phyloP scores from a whole-genome alignment of 495 filamentous ascomycete species.

The Penicillium desertorum region DNA sequence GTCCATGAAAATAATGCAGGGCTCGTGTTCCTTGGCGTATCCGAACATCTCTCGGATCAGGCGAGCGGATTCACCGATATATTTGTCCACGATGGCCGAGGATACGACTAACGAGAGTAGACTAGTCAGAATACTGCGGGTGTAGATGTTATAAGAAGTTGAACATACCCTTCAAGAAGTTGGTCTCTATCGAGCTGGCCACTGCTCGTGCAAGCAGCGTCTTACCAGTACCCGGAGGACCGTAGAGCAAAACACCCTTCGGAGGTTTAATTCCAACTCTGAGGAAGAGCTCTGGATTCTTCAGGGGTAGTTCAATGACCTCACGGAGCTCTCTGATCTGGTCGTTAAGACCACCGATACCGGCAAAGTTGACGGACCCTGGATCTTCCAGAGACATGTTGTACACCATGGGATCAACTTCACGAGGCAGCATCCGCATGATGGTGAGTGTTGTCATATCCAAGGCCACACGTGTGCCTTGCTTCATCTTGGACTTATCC shows the following conservation, averaged over 20 bases:
- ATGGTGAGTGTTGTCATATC: slow-evolving; percentile 99
- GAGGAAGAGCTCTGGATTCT: slow-evolving; percentile 97
- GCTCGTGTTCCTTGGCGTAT: slow-evolving; percentile 99
- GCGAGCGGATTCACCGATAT: slow-evolving; percentile 97
- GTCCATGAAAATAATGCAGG: slow-evolving; percentile 99
- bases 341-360: slow-evolving; percentile 97
- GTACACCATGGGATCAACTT: slow-evolving; percentile 98
- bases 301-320: slow-evolving; percentile 96
- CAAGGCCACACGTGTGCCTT: slow-evolving; percentile 95
- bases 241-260: slow-evolving; percentile 96
- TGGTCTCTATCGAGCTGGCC: slow-evolving; percentile 94
- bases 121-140: slow-evolving; percentile 23
- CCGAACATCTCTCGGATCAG: slow-evolving; percentile 99
- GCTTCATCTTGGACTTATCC: slow-evolving; percentile 93
- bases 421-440: slow-evolving; percentile 98
- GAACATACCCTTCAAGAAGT: slow-evolving; percentile 88
- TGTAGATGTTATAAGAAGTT: not conserved
- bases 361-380: slow-evolving; percentile 96
- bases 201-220: slow-evolving; percentile 93
- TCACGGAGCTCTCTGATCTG: slow-evolving; percentile 97
- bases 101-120: slow-evolving; percentile 72
- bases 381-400: slow-evolving; percentile 99
- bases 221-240: slow-evolving; percentile 97
- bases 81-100: slow-evolving; percentile 99
- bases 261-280: slow-evolving; percentile 98